Base-by-base conservation (phyloP, 345 rosid genomes). In the Ceriops decandra region DNA sequence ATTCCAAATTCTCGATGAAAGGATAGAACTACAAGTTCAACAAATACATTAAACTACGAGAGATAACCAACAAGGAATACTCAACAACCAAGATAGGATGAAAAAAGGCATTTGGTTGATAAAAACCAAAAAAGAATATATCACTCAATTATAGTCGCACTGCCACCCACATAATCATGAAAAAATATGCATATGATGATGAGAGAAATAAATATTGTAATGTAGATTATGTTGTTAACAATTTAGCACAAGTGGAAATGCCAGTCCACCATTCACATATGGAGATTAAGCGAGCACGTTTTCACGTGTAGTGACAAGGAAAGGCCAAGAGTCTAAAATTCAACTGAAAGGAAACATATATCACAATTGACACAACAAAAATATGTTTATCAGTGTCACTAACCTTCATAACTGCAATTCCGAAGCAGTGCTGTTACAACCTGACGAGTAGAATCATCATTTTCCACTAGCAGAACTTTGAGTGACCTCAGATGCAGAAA, bases 361-460 rank as follows among this genome's bases (percentile, higher is more conserved):
- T 13, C 26, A 53, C 58, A 53, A 26, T n/a, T 8, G 13, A 3
- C 58, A 54, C 49, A 42, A 42, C 49, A 42, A 42, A 3, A 0
- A 42, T 13, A 42, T 3, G 49, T 13, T 42, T 42, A 42, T 42
- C 1, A 5, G 5, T 42, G 59, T 22, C 57, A 61, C 81, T 68
- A 63, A 89, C 98, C 96, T 83, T 88, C 90, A 70, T 89, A 92
- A 68, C 93, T 83, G 77, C 96, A 89, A 60, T 92, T 92, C 62
- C 87, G 86, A 59, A 89, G 87, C 68, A 92, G 75, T 16, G 92
- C 96, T 21, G 82, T 71, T 32, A 92, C 90, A 71, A 92, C 81
- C 21, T 89, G 91, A 33, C 93, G 88, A 3, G 98, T 89, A 0
- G 92, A 85, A 72, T 81, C 84, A 81, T 92, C 96, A 68, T 82